Base-by-base conservation (phyloP, 2,329 filamentous ascomycete genomes). In the Fusarium clavum region DNA sequence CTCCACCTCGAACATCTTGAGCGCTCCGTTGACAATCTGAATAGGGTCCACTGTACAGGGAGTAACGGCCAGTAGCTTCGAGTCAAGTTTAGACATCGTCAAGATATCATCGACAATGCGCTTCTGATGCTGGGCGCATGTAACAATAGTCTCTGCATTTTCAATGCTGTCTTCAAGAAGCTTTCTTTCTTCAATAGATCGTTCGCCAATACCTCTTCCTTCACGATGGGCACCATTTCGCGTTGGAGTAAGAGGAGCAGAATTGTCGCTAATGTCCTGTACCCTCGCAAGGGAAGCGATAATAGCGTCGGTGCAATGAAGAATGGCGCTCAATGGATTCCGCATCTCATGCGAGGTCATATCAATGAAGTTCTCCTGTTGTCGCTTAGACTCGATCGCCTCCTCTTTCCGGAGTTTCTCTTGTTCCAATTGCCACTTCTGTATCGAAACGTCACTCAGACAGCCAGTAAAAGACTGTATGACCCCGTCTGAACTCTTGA, bases 311-410 rank as follows among this genome's bases (percentile, higher is more conserved):
- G 90, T 90, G 75, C 90, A 93, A 76, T 93, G 91, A 29, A 94
- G 80, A 20, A 93, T 93, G 2, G 91, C 91, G 45, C 87, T 90
- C 27, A 94, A 81, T 1, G 91, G 91, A 71, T 94, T 94, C 27
- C 91, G 85, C 87, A 92, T 90, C 75, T 92, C 90, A 75, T 92
- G 90, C 16, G 87, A 88, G 3, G 86, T 88, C 82, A 93, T 93
- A 77, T 94, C 92, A 74, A 94, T 93, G 73, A 94, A 94, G 69
- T 92, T 92, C 73, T 94, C 91, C 75, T 95, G 93, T 75, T 92
- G 91, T 8, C 90, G 82, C 73, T 86, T 88, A 30, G 85, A 84
- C 73, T 88, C 86, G 27, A 89, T 83, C 2, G 87, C 87, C 60
- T 89, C 85, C 45, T 86, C 84, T 75, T 84, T 86, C 53, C 81